phyloP scores from a whole-genome alignment of 306 rosid genomes.

The Chamaecrista fasciculata region DNA sequence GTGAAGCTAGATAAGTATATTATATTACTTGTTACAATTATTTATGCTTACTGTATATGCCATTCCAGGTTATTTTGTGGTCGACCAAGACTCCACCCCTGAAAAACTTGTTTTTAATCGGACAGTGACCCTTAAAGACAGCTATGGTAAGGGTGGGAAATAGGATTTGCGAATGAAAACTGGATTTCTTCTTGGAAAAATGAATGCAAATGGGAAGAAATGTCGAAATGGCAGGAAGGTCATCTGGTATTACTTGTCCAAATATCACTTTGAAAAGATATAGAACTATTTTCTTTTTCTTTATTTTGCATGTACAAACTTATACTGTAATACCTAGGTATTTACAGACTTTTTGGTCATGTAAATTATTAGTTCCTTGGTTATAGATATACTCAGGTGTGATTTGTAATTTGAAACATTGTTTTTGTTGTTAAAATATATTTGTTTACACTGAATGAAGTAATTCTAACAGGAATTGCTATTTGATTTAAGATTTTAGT shows the following conservation, averaged over 20 bases:
- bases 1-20: background rate
- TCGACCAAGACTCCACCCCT: constrained; percentile 74
- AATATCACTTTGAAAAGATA: background rate
- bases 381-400: background rate
- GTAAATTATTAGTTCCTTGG: constrained; percentile 17
- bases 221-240: constrained; percentile 24
- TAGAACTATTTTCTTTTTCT: background rate
- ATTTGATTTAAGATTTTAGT: background rate
- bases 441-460: constrained; percentile 2
- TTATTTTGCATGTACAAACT: background rate
- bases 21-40: background rate
- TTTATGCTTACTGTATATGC: constrained; percentile 20
- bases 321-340: background rate
- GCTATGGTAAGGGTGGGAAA: constrained; percentile 70
- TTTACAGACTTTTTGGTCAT: background rate
- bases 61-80: constrained; percentile 81
- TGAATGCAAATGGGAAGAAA: background rate
- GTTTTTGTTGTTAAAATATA: background rate
- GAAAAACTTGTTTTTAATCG: constrained; percentile 85
- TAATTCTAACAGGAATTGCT: background rate
- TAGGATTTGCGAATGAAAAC: constrained; percentile 32
- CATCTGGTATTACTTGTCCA: constrained; percentile 4
- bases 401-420: constrained; percentile 28
- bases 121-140: constrained; percentile 78
- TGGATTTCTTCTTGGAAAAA: background rate